Conservation (phyloP, 1,284 basidiomycete genomes). For the Puccinia polysora region DNA sequence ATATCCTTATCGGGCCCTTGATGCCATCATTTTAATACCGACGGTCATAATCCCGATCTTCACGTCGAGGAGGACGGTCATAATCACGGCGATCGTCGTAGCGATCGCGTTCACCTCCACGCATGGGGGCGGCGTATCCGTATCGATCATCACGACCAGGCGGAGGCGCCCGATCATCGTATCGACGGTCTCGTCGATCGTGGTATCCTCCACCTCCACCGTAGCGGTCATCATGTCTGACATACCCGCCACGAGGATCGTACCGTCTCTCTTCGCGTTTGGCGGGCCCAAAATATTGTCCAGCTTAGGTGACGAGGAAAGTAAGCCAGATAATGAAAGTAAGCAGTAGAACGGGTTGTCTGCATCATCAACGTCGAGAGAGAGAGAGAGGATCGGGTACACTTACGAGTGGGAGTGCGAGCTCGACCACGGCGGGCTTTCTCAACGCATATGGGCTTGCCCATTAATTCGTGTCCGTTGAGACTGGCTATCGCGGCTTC, state of each 20-base stretch:
- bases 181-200: slow-evolving; percentile 46
- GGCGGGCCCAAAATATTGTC: slow-evolving; percentile 43
- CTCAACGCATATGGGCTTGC: slow-evolving; percentile 77
- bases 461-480: slow-evolving; percentile 75
- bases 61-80: background rate
- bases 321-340: too few relatives aligned
- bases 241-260: slow-evolving; percentile 64
- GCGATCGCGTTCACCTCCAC: slow-evolving; percentile 31
- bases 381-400: slow-evolving; percentile 34
- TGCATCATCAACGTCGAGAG: background rate
- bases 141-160: slow-evolving; percentile 39
- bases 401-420: slow-evolving; percentile 20
- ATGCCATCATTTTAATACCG: slow-evolving; percentile 12
- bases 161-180: slow-evolving; percentile 49
- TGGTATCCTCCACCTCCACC: slow-evolving; percentile 41
- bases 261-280: slow-evolving; percentile 66
- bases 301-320: slow-evolving; percentile 47
- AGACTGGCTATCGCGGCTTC: slow-evolving; percentile 79
- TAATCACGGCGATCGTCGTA: slow-evolving; percentile 8
- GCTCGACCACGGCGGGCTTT: slow-evolving; percentile 60
- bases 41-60: slow-evolving; percentile 12
- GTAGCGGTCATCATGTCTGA: slow-evolving; percentile 57
- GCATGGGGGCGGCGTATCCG: slow-evolving; percentile 44
- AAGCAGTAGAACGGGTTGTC: background rate
- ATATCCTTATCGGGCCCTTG: too few relatives aligned